Base-by-base conservation (phyloP, 2,329 filamentous ascomycete genomes). In the Colletotrichum sp. region DNA sequence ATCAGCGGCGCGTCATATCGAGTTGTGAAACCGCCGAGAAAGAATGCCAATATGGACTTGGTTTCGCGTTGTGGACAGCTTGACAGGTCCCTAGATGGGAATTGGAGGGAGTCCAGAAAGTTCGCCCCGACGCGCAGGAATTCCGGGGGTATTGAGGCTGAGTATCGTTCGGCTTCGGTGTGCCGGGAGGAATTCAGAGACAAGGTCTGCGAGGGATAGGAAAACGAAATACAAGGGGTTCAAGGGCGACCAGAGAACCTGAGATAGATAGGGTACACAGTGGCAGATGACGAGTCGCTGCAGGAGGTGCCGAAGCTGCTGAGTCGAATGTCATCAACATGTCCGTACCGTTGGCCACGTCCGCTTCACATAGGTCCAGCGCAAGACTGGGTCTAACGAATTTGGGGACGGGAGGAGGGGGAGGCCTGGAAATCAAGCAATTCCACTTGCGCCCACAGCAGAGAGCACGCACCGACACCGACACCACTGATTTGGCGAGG, bases 1-100 rank as follows among this genome's bases (percentile, higher is more conserved):
- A 47, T 74, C 59, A 74, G 33, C 13, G 38, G 51, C 70, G 38
- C 64, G 58, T 69, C 74, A 72, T 58, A 24, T 61, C 67, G 63
- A 51, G 33, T 33, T 63, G 57, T 69, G 72, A 72, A 75, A 72
- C 71, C 54, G 67, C 67, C 59, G 43, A 75, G 64, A 57, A 34
- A 24, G 58, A 72, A 38, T 66, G 63, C 34, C 58, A 62, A 62
- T 36, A 21, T 59, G 29, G 43, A 58, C 29, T 66, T n/a, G 51
- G 67, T 68, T 71, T 57, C 66, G 70, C 54, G 66, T 70, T 57
- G 47, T 43, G 57, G 65, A 54, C 34, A 66, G 59, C 9, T 62
- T 33, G 51, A 43, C 38, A 36, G 38, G 24, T 51, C 27, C 21
- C 27, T 62, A 16, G 61, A 16, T 27, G 55, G 43, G 55, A 36